Conservation (phyloP, 495 filamentous ascomycete genomes). For the Penicillium paradoxum region DNA sequence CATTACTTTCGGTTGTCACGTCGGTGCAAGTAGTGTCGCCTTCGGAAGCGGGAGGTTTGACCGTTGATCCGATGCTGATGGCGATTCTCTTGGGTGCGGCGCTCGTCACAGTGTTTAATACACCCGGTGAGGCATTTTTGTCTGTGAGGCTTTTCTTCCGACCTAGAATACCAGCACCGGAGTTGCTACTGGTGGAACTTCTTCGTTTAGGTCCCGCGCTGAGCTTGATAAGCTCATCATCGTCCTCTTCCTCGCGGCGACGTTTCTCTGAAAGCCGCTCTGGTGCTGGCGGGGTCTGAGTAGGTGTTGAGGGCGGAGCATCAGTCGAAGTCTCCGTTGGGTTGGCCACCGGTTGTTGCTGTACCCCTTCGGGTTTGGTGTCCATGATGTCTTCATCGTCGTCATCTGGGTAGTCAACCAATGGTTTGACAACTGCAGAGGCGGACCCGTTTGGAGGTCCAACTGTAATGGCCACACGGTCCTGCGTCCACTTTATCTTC, state of each 20-base stretch:
- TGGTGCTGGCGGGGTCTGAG: conserved; percentile 43
- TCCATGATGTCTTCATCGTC: conserved; percentile 63
- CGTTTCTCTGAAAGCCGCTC: conserved; percentile 88
- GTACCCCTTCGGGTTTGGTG: conserved; percentile 32
- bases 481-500: conserved; percentile 32
- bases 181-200: conserved; percentile 43
- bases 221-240: conserved; percentile 73
- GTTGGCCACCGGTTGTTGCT: conserved; percentile 15
- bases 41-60: conserved; percentile 16
- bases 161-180: conserved; percentile 31
- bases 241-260: conserved; percentile 82
- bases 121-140: conserved; percentile 24
- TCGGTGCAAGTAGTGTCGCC: conserved; percentile 11
- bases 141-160: conserved; percentile 39
- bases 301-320: conserved; percentile 23
- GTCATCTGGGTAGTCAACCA: conserved; percentile 90
- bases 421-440: conserved; percentile 59
- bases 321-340: conserved; percentile 20
- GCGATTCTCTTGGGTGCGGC: conserved; percentile 46
- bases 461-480: conserved; percentile 23
- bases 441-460: conserved; percentile 37
- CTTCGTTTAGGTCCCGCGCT: conserved; percentile 60
- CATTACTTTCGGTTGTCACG: conserved; percentile 21
- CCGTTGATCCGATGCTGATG: conserved; percentile 38
- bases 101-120: conserved; percentile 21